phyloP scores from a whole-genome alignment of 352 stramenopile genomes.

The Phytophthora aleatoria region DNA sequence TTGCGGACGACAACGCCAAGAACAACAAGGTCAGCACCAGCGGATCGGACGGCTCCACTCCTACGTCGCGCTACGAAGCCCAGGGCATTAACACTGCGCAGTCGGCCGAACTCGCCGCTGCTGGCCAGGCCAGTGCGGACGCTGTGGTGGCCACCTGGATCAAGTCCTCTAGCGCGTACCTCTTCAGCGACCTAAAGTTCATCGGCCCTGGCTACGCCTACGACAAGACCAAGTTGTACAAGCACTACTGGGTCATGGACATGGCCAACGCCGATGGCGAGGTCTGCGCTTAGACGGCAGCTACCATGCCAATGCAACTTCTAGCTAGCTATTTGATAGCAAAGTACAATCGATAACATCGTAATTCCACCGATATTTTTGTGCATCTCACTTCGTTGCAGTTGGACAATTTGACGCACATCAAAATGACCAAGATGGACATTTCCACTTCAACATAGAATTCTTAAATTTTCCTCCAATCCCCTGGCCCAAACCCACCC shows the following conservation, averaged over 20 bases:
- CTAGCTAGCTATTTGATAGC: neutral
- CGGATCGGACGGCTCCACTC: conserved; percentile 35
- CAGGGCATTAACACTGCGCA: conserved; percentile 15
- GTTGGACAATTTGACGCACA: neutral
- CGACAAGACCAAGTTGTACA: conserved; percentile 35
- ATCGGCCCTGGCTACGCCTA: conserved; percentile 27
- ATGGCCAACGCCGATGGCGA: conserved; percentile 18
- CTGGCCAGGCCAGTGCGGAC: conserved; percentile 31
- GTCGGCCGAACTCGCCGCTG: conserved; percentile 45
- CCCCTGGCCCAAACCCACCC: neutral
- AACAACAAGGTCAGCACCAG: conserved; percentile 32
- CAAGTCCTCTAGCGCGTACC: conserved; percentile 35
- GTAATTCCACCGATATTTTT: neutral
- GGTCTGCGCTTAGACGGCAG: neutral
- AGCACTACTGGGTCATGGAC: conserved; percentile 46
- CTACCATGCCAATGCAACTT: neutral
- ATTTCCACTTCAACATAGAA: neutral
- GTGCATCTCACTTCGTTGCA: neutral
- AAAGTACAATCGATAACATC: neutral
- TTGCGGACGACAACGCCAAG: conserved; percentile 28
- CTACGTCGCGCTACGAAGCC: conserved; percentile 24
- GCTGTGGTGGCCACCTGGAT: conserved; percentile 43
- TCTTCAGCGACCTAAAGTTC: conserved; percentile 28
- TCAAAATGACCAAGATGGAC: neutral
- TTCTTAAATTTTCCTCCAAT: conserved; percentile 2